Evolutionary conservation across 2,329 filamentous ascomycete species (phyloP).

Genomic region (Penicillium sp.): DNA sequence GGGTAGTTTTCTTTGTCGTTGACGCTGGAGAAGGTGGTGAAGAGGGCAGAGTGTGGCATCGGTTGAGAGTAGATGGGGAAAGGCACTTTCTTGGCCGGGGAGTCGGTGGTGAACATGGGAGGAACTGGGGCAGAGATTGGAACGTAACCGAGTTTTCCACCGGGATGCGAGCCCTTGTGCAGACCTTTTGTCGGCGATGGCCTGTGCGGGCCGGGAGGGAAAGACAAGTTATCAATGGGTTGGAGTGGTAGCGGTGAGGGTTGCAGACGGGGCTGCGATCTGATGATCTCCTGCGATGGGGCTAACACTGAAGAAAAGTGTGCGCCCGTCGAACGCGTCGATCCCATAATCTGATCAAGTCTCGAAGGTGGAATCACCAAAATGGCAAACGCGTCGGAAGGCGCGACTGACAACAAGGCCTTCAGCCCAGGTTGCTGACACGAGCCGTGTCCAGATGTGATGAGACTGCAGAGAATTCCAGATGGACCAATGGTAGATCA

Average conservation of each 20-base stretch:
- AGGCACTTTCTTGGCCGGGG: conserved; percentile 49
- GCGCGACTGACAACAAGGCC: conserved; percentile 13
- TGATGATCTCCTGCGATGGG: conserved; percentile 39
- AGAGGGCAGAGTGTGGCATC: conserved; percentile 49
- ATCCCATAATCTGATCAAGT: conserved; percentile 35
- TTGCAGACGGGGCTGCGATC: conserved; percentile 48
- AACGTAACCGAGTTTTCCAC: conserved; percentile 63
- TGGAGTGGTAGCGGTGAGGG: conserved; percentile 55
- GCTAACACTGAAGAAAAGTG: conserved; percentile 62
- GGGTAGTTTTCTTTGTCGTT: conserved; percentile 49
- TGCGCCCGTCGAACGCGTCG: conserved; percentile 51
- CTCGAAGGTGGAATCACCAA: conserved; percentile 12
- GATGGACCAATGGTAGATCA: conserved; percentile 17
- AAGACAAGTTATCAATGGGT: conserved; percentile 39
- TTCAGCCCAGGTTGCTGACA: conserved; percentile 12
- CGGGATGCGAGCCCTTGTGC: conserved; percentile 56
- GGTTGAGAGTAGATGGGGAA: conserved; percentile 34
- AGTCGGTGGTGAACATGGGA: conserved; percentile 50
- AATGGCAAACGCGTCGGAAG: conserved; percentile 28
- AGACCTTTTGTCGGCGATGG: conserved; percentile 71
- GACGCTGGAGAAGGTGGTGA: conserved; percentile 53
- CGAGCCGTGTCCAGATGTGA: conserved; percentile 11
- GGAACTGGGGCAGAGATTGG: conserved; percentile 56
- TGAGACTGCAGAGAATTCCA: conserved; percentile 17
- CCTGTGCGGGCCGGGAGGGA: conserved; percentile 61